phyloP scores from a whole-genome alignment of 1,284 basidiomycete genomes.

The Tylopilus orsonianus region DNA sequence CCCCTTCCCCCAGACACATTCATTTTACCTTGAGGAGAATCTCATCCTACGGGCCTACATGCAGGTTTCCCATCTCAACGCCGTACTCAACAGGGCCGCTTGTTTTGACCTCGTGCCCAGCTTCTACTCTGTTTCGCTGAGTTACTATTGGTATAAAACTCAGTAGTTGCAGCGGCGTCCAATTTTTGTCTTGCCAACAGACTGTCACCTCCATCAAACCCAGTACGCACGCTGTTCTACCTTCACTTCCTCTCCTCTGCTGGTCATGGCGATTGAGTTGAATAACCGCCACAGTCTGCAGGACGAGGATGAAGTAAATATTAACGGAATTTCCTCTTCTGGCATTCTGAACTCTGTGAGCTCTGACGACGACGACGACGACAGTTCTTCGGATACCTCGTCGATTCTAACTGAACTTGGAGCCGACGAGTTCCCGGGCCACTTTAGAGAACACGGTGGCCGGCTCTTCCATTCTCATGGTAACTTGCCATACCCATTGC shows the following conservation, averaged over 20 bases:
- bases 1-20: constrained; percentile 8
- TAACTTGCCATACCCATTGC: constrained; percentile 61
- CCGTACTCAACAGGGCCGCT: constrained; percentile 33
- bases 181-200: constrained; percentile 39
- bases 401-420: constrained; percentile 42
- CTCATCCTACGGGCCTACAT: constrained; percentile 12
- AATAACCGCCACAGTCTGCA: constrained; percentile 26
- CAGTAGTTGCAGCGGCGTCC: constrained; percentile 39
- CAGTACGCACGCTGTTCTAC: constrained; percentile 19
- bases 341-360: constrained; percentile 5
- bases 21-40: constrained; percentile 18
- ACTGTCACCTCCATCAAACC: constrained; percentile 33
- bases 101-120: constrained; percentile 37
- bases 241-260: constrained; percentile 5
- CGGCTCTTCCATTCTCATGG: constrained; percentile 67
- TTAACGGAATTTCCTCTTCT: constrained; percentile 13
- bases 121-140: constrained; percentile 41
- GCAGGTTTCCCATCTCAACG: constrained; percentile 27
- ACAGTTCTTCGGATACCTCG: constrained; percentile 42
- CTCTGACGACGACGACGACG: constrained; percentile 29
- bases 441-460: constrained; percentile 54
- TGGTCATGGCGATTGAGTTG: constrained; percentile 33
- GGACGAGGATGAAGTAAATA: constrained; percentile 21
- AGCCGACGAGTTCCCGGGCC: constrained; percentile 52
- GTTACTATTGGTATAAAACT: constrained; percentile 41